Base-by-base conservation (phyloP, 192 early-diverging fungal genomes). In the Rhizophagus prolifer region DNA sequence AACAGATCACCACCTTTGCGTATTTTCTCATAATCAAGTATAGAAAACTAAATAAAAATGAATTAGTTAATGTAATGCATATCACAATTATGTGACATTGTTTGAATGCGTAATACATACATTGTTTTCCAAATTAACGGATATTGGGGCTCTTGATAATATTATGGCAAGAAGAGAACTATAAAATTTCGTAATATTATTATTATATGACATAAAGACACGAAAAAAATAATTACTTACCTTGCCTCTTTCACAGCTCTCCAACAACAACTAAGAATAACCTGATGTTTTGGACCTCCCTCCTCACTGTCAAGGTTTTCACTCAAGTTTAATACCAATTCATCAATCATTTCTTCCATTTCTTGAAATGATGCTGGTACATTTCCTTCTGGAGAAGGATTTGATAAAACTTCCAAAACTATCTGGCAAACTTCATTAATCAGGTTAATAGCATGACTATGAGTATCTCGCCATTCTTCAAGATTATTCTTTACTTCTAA, bases 201-300 rank as follows among this genome's bases (percentile, higher is more conserved):
- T 69, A 71, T 16, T 14, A 73, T 28, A 31, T 30, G 10, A 30
- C 7, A 30, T 28, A 30, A 54, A 54, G 28, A 13, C 14, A 31
- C 1, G 38, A 9, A 13, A 60, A 10, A 26, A 7, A 30, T 4
- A 78, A 14, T 79, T 19, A 19, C 5, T 1, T 77, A 81, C 68
- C 92, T 90, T 25, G 94, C 92, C 77, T 95, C 94, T 79, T 96
- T 97, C 64, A 98, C 90, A 19, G 94, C 92, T 70, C 96, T 86
- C 92, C 96, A 98, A 82, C 95, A 97, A 73, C 92, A 92, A 74
- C 94, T 94, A 65, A 98, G 76, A 67, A 96, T 93, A 6, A 95
- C 87, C 77, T 97, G 95, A 71, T 94, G 91, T 21, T 94, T 92
- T 66, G 91, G 78, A 59, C 92, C 80, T 26, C 9, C 61, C 10